Percentiles rank a stretch among this genome's conserved stretches.
phyloP scores from a whole-genome alignment of 2,329 filamentous ascomycete genomes.

The Stemphylium vesicarium region DNA sequence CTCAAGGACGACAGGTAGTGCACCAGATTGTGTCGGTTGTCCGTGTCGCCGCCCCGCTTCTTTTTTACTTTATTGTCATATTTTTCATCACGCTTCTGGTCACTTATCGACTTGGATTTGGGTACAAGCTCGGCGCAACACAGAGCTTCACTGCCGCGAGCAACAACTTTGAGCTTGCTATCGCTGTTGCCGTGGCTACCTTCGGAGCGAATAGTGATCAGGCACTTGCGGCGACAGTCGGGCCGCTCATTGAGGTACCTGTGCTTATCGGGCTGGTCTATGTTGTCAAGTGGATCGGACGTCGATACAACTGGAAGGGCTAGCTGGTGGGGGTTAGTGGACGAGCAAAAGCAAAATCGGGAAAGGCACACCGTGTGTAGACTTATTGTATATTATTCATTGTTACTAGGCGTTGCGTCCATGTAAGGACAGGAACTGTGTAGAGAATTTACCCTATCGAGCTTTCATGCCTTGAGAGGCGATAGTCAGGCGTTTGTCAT shows the following conservation, averaged over 20 bases:
- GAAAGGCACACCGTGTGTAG: no score
- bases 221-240: conserved; percentile 77
- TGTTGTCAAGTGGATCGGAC: conserved; percentile 61
- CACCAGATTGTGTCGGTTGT: conserved; percentile 81
- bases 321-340: no score
- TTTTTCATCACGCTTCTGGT: conserved; percentile 69
- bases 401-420: no score
- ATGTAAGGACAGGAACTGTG: no score
- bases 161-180: conserved; percentile 87
- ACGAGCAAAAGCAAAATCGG: no score
- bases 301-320: no score
- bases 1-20: conserved; percentile 76
- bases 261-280: conserved; percentile 79
- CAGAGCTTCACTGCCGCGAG: conserved; percentile 86
- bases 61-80: conserved; percentile 77
- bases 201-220: conserved; percentile 77
- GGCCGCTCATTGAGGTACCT: conserved; percentile 80
- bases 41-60: conserved; percentile 74
- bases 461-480: no score
- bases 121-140: conserved; percentile 69
- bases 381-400: no score
- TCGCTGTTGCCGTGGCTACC: conserved; percentile 78
- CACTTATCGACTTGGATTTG: conserved; percentile 66
- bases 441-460: no score
- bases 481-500: no score